Evolutionary conservation across 441 rosid genomes (phyloP), one percentile per base, ranked within the genome.

Genomic region (California macrophylla): DNA sequence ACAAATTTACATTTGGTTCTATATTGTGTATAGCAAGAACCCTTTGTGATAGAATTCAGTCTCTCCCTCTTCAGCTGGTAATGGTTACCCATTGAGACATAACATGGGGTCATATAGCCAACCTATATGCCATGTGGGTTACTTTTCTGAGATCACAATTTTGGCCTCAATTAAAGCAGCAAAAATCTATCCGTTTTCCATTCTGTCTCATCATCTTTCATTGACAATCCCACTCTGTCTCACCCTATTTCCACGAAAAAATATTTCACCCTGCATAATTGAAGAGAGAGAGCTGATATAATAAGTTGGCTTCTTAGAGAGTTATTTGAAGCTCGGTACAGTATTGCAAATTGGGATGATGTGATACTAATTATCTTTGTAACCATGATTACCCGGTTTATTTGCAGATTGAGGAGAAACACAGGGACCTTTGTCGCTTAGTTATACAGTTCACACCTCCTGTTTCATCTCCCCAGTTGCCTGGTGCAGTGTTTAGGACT

Each of bases 381-480:
- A 13, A 32, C 72, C 30, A 66, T 21, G 34, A 70, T 40, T 25
- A 20, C 36, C 40, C 72, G 52, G 0, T 77, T 73, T 64, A 63
- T 76, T 61, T 78, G 78, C 82, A 94, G 99, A 92, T 94, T 38
- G 99, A 94, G 82, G 97, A 90, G 81, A 92, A 88, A 86, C 98
- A 93, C 71, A 85, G 95, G 78, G 93, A 90, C 69, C 88, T 94
- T 13, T 94, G 98, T 80, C 91, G 84, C 70, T 75, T 94, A 81
- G 98, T 94, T 74, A 92, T 94, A 78, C 93, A 90, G 71, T 94
- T 92, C 75, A 77, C 83, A 69, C 99, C 99, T 24, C 98, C 98
- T 3, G 72, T 86, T 66, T 68, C 72, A 8, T 85, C 94, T 58
- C 83, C 93, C 26, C 98, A 85, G 80, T 83, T 90, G 77, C 97